These are phyloP conservation scores for Rhynchosporium agropyri DNA, from an alignment of 2,329 filamentous ascomycete genomes.

Conservation along the genomic window DNA sequence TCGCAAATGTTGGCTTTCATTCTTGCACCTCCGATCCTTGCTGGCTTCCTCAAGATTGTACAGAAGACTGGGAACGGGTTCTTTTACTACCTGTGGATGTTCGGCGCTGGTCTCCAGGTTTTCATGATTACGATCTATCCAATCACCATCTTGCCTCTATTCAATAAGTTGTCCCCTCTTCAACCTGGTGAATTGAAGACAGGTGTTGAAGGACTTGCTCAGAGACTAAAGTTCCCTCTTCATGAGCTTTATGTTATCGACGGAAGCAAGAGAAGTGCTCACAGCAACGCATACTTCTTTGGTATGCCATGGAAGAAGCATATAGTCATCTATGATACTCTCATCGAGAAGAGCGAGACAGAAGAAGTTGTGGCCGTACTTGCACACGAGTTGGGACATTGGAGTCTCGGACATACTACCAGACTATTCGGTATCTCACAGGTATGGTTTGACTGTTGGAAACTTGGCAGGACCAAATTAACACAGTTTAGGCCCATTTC, in stretches of 20 bases:
- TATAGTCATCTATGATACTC: constrained; percentile 98
- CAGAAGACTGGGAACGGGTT: constrained; percentile 92
- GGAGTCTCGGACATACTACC: constrained; percentile 94
- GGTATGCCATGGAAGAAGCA: constrained; percentile 99
- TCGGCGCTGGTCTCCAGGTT: constrained; percentile 84
- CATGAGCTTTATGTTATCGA: constrained; percentile 94
- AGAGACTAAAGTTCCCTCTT: constrained; percentile 85
- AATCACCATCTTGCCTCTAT: constrained; percentile 88
- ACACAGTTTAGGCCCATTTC: constrained; percentile 71
- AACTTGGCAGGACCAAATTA: constrained; percentile 29
- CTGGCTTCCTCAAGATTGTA: constrained; percentile 90
- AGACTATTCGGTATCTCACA: constrained; percentile 85
- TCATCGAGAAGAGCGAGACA: constrained; percentile 92
- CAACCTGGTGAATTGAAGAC: constrained; percentile 86
- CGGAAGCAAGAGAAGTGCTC: constrained; percentile 82
- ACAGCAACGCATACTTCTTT: constrained; percentile 95
- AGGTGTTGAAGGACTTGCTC: constrained; percentile 80
- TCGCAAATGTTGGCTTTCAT: constrained; percentile 78
- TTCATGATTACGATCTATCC: constrained; percentile 97
- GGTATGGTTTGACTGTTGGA: constrained; percentile 49
- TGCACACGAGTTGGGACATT: constrained; percentile 95
- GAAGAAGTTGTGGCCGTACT: constrained; percentile 94
- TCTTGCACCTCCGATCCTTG: constrained; percentile 84
- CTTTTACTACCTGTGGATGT: constrained; percentile 98
- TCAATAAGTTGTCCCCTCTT: constrained; percentile 97